Conservation (phyloP, 2,329 filamentous ascomycete species). For the Diaporthe sp. region DNA sequence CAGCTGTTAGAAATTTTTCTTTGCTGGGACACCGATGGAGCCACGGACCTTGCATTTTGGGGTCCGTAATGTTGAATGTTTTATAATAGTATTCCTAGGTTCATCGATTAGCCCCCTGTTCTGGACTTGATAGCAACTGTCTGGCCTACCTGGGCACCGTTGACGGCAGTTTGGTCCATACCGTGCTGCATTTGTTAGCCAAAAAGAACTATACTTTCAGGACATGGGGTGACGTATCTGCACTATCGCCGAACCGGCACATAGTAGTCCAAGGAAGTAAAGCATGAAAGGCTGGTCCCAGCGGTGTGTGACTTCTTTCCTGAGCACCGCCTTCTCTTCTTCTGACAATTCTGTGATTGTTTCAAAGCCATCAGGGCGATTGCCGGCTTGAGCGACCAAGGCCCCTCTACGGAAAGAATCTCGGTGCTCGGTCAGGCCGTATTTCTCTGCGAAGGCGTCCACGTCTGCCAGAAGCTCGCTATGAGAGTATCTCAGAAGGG, state of each 20-base stretch:
- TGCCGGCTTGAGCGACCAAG: slow-evolving; percentile 75
- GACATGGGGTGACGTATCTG: slow-evolving; percentile 16
- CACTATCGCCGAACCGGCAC: slow-evolving; percentile 13
- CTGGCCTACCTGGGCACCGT: neutral
- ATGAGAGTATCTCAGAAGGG: slow-evolving; percentile 63
- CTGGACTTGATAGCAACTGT: neutral
- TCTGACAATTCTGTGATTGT: slow-evolving; percentile 50
- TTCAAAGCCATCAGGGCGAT: slow-evolving; percentile 67
- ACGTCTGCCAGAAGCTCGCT: slow-evolving; percentile 64
- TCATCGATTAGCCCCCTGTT: neutral
- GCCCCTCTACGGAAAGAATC: slow-evolving; percentile 75
- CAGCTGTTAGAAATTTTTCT: neutral
- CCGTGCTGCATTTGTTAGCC: neutral
- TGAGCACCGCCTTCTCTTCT: slow-evolving; percentile 49
- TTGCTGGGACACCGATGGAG: neutral
- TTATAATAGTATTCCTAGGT: slow-evolving; percentile 10
- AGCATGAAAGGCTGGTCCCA: slow-evolving; percentile 72
- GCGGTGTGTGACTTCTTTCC: slow-evolving; percentile 72
- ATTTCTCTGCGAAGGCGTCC: slow-evolving; percentile 68
- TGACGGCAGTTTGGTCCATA: slow-evolving; percentile 12
- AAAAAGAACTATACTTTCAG: too few species aligned
- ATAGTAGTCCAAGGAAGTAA: slow-evolving; percentile 57
- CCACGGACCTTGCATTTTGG: neutral
- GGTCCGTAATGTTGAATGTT: neutral
- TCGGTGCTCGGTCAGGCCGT: slow-evolving; percentile 68